A percentile compares a stretch with the other conserved stretches of the same genome.
phyloP scores from a whole-genome alignment of 148 eudicot species.

The Fagopyrum esculentum region DNA sequence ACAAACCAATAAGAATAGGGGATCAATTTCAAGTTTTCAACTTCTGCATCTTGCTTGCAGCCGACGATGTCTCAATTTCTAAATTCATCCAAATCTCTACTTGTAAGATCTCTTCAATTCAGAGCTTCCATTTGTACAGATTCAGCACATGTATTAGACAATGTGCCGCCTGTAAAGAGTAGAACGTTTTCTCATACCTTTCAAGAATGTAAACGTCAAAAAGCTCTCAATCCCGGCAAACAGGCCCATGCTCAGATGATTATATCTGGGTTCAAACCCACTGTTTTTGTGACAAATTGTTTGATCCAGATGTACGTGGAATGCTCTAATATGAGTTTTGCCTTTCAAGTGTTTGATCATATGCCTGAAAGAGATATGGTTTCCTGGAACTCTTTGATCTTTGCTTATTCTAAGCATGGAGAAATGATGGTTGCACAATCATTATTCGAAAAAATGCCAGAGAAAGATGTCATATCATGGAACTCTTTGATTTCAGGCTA shows the following conservation, averaged over 20 bases:
- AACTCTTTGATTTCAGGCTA: conserved; percentile 80
- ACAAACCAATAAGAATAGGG: neutral
- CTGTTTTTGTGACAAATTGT: conserved; percentile 74
- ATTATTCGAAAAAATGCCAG: conserved; percentile 54
- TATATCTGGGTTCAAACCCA: conserved; percentile 67
- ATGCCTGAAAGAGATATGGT: conserved; percentile 56
- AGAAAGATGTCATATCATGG: conserved; percentile 80
- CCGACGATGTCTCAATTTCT: neutral
- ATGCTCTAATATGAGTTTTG: conserved; percentile 41
- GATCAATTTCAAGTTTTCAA: neutral
- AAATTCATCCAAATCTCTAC: neutral
- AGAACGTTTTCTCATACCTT: conserved; percentile 64
- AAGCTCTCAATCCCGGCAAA: conserved; percentile 46
- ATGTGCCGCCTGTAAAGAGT: conserved; percentile 13
- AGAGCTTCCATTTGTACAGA: conserved; percentile 17
- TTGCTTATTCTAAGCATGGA: conserved; percentile 47
- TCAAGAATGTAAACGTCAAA: conserved; percentile 55
- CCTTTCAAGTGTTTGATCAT: conserved; percentile 52
- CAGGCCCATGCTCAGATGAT: conserved; percentile 76
- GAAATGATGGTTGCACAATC: conserved; percentile 34
- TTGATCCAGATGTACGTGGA: conserved; percentile 63
- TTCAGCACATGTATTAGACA: conserved; percentile 16
- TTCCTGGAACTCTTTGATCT: conserved; percentile 70
- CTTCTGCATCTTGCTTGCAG: neutral
- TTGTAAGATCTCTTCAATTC: neutral